phyloP scores from a whole-genome alignment of 2,329 filamentous ascomycete species.

The Ceratocystis smalleyi region DNA sequence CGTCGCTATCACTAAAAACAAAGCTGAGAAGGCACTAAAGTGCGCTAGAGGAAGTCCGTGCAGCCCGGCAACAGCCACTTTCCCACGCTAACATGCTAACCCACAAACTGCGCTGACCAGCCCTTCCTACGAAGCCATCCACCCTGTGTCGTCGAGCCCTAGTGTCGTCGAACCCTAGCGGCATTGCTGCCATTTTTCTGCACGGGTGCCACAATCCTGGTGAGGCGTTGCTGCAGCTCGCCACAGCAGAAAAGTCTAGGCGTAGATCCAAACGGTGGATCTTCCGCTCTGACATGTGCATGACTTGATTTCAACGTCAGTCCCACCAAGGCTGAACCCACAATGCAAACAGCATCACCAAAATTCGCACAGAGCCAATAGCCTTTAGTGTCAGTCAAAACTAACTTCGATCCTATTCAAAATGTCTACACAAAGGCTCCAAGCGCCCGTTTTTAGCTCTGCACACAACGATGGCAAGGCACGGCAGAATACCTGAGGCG shows the following conservation, averaged over 20 bases:
- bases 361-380: neutral
- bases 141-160: no score
- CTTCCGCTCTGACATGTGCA: neutral
- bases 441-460: no score
- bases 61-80: neutral
- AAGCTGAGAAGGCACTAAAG: neutral
- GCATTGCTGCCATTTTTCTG: no score
- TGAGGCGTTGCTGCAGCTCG: no score
- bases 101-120: neutral
- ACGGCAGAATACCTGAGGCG: no score
- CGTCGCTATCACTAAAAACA: neutral
- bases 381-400: neutral
- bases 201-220: no score
- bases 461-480: no score
- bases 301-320: constrained; percentile 1
- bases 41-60: neutral
- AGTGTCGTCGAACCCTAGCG: no score
- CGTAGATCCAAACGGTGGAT: neutral
- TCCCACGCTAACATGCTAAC: neutral
- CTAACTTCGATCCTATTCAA: neutral
- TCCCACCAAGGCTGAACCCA: neutral
- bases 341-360: constrained; percentile 1
- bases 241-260: no score
- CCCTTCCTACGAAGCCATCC: no score
- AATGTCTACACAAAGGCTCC: neutral